Evolutionary conservation across 805 yeast species (phyloP).

Genomic region (Suhomyces xylopsoci): DNA sequence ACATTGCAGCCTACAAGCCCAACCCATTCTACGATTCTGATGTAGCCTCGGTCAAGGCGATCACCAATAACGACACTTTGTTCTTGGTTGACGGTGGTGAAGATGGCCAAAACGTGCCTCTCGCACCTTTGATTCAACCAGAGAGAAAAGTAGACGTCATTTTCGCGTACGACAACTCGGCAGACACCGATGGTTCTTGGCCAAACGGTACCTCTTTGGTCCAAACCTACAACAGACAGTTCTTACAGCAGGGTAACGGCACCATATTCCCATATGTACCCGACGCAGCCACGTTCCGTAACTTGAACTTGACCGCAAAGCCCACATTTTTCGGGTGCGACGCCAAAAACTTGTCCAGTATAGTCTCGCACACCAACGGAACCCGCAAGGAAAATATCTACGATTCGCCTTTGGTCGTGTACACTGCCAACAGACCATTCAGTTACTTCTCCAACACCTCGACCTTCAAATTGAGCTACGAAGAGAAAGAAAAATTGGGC

Average conservation of each 20-base stretch:
- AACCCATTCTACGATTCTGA: slow-evolving; percentile 43
- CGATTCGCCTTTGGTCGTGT: slow-evolving; percentile 25
- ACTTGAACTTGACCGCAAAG: slow-evolving; percentile 27
- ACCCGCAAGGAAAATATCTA: slow-evolving; percentile 6
- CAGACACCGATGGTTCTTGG: slow-evolving; percentile 59
- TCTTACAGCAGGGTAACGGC: slow-evolving; percentile 24
- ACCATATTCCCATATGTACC: slow-evolving; percentile 28
- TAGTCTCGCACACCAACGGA: slow-evolving; percentile 8
- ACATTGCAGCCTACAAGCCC: slow-evolving; percentile 20
- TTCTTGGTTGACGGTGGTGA: slow-evolving; percentile 78
- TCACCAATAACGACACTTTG: slow-evolving; percentile 42
- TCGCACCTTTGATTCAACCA: slow-evolving; percentile 60
- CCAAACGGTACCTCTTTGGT: slow-evolving; percentile 66
- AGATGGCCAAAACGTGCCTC: slow-evolving; percentile 69
- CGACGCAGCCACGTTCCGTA: slow-evolving; percentile 18
- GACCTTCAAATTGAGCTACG: slow-evolving; percentile 26
- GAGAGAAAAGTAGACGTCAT: slow-evolving; percentile 61
- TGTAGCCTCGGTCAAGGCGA: slow-evolving; percentile 27
- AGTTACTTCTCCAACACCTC: slow-evolving; percentile 25
- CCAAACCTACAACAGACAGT: slow-evolving; percentile 58
- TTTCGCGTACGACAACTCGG: slow-evolving; percentile 65
- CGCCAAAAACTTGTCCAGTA: slow-evolving; percentile 21
- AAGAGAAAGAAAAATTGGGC: slow-evolving; percentile 18
- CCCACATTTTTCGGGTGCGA: slow-evolving; percentile 29
- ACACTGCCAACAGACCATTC: slow-evolving; percentile 31